A percentile compares a stretch with the other conserved stretches of the same genome.
Evolutionary conservation across 1,284 basidiomycete species (phyloP).

Genomic region (Gymnopus androsaceus): DNA sequence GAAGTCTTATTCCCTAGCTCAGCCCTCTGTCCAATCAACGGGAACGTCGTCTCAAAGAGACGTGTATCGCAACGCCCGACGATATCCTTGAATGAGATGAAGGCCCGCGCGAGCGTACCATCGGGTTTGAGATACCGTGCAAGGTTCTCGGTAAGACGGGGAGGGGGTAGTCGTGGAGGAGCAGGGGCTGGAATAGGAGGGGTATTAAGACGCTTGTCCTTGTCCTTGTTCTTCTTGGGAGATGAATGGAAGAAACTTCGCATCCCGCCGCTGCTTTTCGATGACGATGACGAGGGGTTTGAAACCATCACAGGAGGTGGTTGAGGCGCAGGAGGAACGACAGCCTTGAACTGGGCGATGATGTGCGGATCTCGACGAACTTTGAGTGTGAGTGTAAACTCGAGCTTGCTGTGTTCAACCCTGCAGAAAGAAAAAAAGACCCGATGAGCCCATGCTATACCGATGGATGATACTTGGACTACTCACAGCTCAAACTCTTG

Average conservation of each 20-base stretch:
- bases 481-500: conserved; percentile 94
- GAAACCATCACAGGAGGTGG: conserved; percentile 39
- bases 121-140: conserved; percentile 83
- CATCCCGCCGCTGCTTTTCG: conserved; percentile 53
- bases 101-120: conserved; percentile 78
- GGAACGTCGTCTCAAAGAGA: conserved; percentile 82
- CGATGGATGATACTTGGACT: background rate
- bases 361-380: conserved; percentile 84
- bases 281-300: conserved; percentile 42
- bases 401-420: conserved; percentile 86
- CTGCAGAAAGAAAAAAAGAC: conserved; percentile 37
- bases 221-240: conserved; percentile 69
- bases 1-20: conserved; percentile 58
- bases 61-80: conserved; percentile 79
- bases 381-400: conserved; percentile 87
- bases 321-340: conserved; percentile 40
- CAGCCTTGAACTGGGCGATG: conserved; percentile 67
- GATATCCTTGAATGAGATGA: conserved; percentile 85
- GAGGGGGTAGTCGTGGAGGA: conserved; percentile 31
- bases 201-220: conserved; percentile 32
- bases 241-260: conserved; percentile 77
- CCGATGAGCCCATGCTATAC: background rate
- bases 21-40: conserved; percentile 75
- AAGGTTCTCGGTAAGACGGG: conserved; percentile 64
- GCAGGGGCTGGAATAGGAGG: conserved; percentile 42